Base-by-base conservation (phyloP, 371 early-diverging fungal species). In the Apophysomyces elegans region DNA sequence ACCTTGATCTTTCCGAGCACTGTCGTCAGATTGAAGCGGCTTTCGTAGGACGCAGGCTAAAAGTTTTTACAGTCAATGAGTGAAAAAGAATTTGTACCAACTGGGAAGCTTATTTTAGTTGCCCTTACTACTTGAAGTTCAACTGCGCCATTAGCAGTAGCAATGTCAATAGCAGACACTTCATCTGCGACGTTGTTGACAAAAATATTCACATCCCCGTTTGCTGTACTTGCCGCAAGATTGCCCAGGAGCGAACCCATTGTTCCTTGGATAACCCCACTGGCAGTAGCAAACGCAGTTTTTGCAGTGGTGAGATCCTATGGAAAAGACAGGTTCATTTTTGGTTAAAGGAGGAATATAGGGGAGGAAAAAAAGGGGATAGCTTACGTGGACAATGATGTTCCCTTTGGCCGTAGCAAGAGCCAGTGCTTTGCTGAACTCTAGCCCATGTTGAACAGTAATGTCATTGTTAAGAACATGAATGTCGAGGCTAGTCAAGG, bases 331-430 rank as follows among this genome's bases (percentile, higher is more conserved):
- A n/a, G 16, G 47, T 13, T 11, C 11, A 41, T 8, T 41, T 41
- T 41, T 8, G 8, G 41, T 41, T 41, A 41, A 41, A 41, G 8
- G 41, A 41, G 13, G 4, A 41, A 13, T 41, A 41, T 41, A 41
- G 11, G 8, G 5, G 41, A 13, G 41, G 6, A 5, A 41, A 41
- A 14, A 47, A 18, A 47, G 7, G 11, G n/a, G 16, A 47, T 13
- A 13, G n/a, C 6, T 47, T 47, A 47, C 47, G 3, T 47, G 7
- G 18, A 47, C 47, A 5, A 47, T 18, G 18, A 59, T 39, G 13
- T 59, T 26, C 8, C 59, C 59, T 18, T 59, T 59, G n/a, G 38
- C 59, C 14, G 21, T 59, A 11, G 39, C 59, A n/a, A 59, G 59
- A 18, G 11, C 38, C 8, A 59, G 38, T 14, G 7, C n/a, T 18